A percentile compares a stretch with the other conserved stretches of the same genome.
These are phyloP conservation scores for Vanderwaltozyma polyspora DNA, from an alignment of 805 yeast genomes.

Conservation along the genomic window DNA sequence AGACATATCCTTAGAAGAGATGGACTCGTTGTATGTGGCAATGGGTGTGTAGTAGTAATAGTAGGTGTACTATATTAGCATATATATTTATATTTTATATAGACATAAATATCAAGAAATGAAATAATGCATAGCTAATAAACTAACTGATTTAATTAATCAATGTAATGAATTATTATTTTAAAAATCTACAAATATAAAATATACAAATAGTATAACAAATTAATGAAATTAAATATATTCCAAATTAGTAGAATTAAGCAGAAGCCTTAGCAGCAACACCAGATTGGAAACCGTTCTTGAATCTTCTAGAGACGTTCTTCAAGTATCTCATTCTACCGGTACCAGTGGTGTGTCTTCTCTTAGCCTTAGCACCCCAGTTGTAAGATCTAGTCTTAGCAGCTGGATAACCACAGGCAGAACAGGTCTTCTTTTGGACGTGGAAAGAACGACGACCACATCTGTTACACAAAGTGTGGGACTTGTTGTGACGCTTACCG, in stretches of 20 bases:
- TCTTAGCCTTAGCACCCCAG: constrained; percentile 99
- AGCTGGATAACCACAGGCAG: constrained; percentile 99
- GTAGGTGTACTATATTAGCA: no score
- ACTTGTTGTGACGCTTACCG: constrained; percentile 99
- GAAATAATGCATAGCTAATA: not conserved
- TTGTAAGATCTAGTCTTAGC: constrained; percentile 97
- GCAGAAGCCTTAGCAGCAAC: constrained; percentile 48
- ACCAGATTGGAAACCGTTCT: constrained; percentile 97
- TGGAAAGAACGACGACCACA: constrained; percentile 99
- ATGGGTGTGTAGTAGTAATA: constrained; percentile 35
- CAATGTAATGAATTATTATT: no score
- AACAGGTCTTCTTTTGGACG: constrained; percentile 97
- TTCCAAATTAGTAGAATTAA: no score
- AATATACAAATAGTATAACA: no score
- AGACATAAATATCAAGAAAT: not conserved
- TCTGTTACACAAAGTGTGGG: constrained; percentile 98
- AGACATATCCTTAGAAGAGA: constrained; percentile 65
- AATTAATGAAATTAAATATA: no score
- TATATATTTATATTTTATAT: not conserved
- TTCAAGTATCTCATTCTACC: constrained; percentile 99
- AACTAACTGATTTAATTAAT: not conserved
- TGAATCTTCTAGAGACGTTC: constrained; percentile 94
- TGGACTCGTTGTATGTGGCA: constrained; percentile 59
- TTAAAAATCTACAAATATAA: no score
- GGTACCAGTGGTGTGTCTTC: constrained; percentile 99